Percentiles rank a stretch among this genome's conserved stretches.
Conservation (phyloP, 2,329 filamentous ascomycete genomes). For the Fusarium sp. region DNA sequence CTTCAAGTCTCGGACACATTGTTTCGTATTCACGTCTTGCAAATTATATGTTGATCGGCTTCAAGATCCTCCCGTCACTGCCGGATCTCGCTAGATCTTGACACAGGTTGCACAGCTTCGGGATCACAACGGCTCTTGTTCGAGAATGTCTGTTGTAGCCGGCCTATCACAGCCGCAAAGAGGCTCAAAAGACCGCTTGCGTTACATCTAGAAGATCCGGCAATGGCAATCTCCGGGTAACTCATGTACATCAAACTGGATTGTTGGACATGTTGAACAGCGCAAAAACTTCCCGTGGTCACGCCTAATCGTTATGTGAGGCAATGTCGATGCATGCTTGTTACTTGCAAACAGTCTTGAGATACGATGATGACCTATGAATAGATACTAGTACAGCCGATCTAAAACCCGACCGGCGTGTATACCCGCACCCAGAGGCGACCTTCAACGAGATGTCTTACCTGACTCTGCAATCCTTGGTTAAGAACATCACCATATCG, state of each 20-base stretch:
- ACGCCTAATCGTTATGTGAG: neutral
- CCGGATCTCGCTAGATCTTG: conserved; percentile 41
- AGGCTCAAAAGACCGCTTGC: conserved; percentile 39
- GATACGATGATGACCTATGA: neutral
- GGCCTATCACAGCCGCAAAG: conserved; percentile 20
- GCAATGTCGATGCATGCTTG: neutral
- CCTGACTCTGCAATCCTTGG: neutral
- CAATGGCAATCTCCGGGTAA: conserved; percentile 30
- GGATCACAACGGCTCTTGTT: conserved; percentile 29
- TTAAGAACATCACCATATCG: neutral
- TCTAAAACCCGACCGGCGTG: neutral
- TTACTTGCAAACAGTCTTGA: neutral
- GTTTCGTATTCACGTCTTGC: conserved; percentile 9
- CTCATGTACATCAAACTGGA: conserved; percentile 17
- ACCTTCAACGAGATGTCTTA: neutral
- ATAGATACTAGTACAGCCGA: neutral
- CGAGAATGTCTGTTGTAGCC: conserved; percentile 26
- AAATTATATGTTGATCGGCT: neutral
- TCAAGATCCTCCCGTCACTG: conserved; percentile 1
- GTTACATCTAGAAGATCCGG: conserved; percentile 29
- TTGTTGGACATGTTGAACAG: conserved; percentile 30
- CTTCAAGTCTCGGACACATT: neutral
- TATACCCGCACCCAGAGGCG: neutral
- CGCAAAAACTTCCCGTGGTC: conserved; percentile 3
- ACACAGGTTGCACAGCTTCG: conserved; percentile 32